Evolutionary conservation across 805 yeast genomes (phyloP).

Genomic region (Alloascoidea africana): DNA sequence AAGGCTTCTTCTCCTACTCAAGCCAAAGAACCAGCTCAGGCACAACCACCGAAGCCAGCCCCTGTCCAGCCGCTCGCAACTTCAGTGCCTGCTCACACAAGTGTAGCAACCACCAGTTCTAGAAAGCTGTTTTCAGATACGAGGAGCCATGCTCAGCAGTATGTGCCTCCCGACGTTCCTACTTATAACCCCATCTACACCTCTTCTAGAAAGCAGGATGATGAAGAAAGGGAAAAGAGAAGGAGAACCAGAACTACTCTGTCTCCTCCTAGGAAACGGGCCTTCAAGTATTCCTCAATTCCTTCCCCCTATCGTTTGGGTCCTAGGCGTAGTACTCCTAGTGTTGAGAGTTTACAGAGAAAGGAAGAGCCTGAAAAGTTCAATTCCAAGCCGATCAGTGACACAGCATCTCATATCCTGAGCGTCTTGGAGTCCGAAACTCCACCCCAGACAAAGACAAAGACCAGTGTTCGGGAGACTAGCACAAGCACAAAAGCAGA

Average conservation of each 20-base stretch:
- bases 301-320: background rate
- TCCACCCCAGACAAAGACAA: too few species aligned
- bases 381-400: background rate
- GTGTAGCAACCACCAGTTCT: background rate
- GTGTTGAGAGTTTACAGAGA: too few species aligned
- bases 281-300: constrained; percentile 1
- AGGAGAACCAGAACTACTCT: background rate
- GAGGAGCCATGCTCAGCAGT: too few species aligned
- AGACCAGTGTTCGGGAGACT: too few species aligned
- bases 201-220: too few species aligned
- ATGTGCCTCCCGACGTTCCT: too few species aligned
- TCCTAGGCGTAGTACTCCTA: too few species aligned
- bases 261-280: background rate
- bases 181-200: constrained; percentile 1
- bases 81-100: background rate
- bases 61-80: background rate
- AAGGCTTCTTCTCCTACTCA: too few species aligned
- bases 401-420: background rate
- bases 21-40: too few species aligned
- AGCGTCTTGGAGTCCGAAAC: background rate
- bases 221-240: too few species aligned
- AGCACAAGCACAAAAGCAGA: too few species aligned
- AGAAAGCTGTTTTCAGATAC: background rate
- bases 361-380: background rate
- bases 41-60: too few species aligned